Percentiles rank a stretch among this genome's conserved stretches.
phyloP scores from a whole-genome alignment of 257 asterid genomes.

The Ligustrum vulgare region DNA sequence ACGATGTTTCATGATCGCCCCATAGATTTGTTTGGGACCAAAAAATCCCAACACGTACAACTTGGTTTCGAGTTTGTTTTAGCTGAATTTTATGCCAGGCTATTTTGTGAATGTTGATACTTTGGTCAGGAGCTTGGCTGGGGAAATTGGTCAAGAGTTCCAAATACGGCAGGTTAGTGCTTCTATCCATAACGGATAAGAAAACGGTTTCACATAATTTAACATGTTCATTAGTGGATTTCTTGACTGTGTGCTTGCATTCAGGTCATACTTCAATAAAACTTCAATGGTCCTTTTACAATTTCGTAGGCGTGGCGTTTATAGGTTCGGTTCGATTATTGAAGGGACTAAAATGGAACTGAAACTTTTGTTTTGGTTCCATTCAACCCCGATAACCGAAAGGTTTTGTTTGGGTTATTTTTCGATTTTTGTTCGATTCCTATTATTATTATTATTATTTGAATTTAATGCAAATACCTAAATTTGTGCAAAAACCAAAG shows the following conservation, averaged over 20 bases:
- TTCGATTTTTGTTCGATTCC: too few relatives aligned
- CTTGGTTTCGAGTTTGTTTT: not conserved
- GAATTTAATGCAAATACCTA: too few relatives aligned
- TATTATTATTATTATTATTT: too few relatives aligned
- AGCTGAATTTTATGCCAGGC: not conserved
- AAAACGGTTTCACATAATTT: slow-evolving; percentile 1
- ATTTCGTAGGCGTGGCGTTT: not conserved
- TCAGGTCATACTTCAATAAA: not conserved
- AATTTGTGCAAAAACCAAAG: too few relatives aligned
- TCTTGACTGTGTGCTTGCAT: not conserved
- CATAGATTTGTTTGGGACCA: too few relatives aligned
- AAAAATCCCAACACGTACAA: too few relatives aligned
- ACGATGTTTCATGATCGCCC: too few relatives aligned
- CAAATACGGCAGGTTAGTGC: slow-evolving; percentile 67
- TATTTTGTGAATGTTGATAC: not conserved
- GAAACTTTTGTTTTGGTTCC: too few relatives aligned
- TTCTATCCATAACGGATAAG: not conserved
- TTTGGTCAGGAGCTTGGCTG: slow-evolving; percentile 78
- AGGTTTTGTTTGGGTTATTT: too few relatives aligned
- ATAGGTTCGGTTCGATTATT: too few relatives aligned
- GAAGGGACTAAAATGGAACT: too few relatives aligned
- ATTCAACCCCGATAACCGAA: too few relatives aligned
- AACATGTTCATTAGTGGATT: not conserved
- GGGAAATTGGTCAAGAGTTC: slow-evolving; percentile 80
- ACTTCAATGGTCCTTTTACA: not conserved